Evolutionary conservation across 116 monocot genomes (phyloP), one percentile per base, ranked within the genome.

Genomic region (Posidonia oceanica): DNA sequence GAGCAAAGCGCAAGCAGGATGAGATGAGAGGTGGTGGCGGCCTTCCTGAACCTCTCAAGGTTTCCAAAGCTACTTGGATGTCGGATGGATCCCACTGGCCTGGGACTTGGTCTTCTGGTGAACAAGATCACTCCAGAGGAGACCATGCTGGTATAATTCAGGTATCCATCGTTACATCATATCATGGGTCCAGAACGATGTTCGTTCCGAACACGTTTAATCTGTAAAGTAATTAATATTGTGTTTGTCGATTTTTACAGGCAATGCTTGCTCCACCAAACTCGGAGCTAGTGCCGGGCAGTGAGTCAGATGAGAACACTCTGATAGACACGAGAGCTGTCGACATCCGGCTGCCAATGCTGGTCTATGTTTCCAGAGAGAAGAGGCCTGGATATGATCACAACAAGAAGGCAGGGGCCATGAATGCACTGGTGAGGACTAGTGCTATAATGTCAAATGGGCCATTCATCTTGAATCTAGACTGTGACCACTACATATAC

Each of bases 381-480:
- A 98, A 98, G 54, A 61, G 93, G 1, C 98, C 98, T 0, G 98
- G 93, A 6, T 98, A 92, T 22, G 93, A 93, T 69, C 98, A 98
- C 82, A 98, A 98, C 90, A 98, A 98, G 85, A 93, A 98, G 71
- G 98, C 98, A 0, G 98, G 98, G 0, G 98, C 98, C 17, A 98
- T 98, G 98, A 98, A 98, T 59, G 87, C 93, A 11, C 75, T 98
- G 1, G 98, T 98, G 5, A 64, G 98, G 40, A 84, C 93, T 13
- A 87, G 90, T 29, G 98, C 93, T 0, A 84, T 98, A 16, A 98
- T 98, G 98, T 98, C 98, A 6, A 98, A 92, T 14, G 98, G 93
- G 6, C 93, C 98, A 0, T 98, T 98, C 80, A 88, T 98, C 20
- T 83, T 98, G 2, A 98, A 98, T 63, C 70, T 98, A 0, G 98